Conservation (phyloP, 2,329 filamentous ascomycete genomes). For the Trichoderma atroviride region DNA sequence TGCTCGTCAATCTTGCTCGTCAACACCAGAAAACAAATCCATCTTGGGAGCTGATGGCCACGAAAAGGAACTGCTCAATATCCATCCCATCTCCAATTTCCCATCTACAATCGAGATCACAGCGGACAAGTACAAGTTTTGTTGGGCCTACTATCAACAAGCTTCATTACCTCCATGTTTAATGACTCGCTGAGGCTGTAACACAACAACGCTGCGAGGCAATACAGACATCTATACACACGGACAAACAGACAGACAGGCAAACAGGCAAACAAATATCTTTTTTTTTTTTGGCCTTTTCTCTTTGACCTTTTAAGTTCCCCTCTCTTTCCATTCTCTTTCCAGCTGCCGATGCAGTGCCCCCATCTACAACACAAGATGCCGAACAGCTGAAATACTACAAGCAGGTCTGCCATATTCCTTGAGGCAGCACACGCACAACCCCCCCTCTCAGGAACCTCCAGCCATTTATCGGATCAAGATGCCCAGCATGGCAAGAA, state of each 20-base stretch:
- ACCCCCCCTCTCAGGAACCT: background rate
- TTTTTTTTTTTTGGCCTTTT: too few species aligned
- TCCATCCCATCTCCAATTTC: background rate
- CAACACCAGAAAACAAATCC: background rate
- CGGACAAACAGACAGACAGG: background rate
- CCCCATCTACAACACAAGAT: background rate
- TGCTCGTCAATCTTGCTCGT: too few species aligned
- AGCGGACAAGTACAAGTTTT: background rate
- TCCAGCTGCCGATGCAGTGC: background rate
- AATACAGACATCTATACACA: background rate
- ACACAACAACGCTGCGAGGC: background rate
- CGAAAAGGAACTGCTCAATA: background rate
- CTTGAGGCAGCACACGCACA: background rate
- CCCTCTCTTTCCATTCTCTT: background rate
- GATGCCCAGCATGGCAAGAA: constrained; percentile 38
- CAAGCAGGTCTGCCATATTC: background rate
- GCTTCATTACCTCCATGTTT: background rate
- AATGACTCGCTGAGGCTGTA: too few species aligned
- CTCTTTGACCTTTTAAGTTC: rapidly evolving
- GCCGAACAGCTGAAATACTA: background rate
- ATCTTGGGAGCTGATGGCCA: background rate
- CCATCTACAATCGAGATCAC: background rate
- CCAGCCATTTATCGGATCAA: background rate
- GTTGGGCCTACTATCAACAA: background rate
- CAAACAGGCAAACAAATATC: background rate